A percentile compares a stretch with the other conserved stretches of the same genome.
Conservation (phyloP, 805 yeast genomes). For the Alloascoidea africana region DNA sequence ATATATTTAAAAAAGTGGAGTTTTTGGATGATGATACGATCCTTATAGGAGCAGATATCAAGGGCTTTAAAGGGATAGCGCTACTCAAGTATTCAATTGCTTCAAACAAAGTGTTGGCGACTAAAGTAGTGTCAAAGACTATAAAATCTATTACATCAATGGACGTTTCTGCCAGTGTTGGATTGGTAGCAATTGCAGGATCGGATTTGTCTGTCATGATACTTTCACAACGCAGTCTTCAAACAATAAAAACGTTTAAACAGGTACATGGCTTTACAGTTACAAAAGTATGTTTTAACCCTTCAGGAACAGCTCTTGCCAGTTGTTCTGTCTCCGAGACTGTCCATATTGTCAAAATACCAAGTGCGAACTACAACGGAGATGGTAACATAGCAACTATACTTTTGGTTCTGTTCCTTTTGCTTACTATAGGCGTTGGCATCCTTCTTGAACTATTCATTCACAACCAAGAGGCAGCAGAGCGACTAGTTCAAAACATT, state of each 20-base stretch:
- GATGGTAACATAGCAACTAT: no score
- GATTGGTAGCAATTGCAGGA: conserved; percentile 40
- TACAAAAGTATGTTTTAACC: conserved; percentile 56
- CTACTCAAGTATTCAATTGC: not conserved
- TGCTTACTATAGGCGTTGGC: no score
- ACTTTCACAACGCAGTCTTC: conserved; percentile 35
- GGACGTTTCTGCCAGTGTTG: conserved; percentile 28
- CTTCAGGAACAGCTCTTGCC: conserved; percentile 50
- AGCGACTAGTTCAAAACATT: no score
- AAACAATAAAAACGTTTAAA: conserved; percentile 30
- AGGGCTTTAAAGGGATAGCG: conserved; percentile 9
- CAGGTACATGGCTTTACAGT: conserved; percentile 69
- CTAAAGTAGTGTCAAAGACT: conserved; percentile 26
- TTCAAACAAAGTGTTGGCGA: conserved; percentile 18
- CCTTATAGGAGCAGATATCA: conserved; percentile 28
- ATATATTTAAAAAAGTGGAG: conserved; percentile 26
- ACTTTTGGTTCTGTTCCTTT: no score
- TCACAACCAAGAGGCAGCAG: no score
- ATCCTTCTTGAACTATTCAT: no score
- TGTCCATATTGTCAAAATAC: conserved; percentile 46
- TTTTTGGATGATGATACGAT: conserved; percentile 21
- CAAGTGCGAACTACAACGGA: conserved; percentile 16
- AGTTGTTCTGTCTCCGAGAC: conserved; percentile 69
- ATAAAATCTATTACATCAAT: conserved; percentile 42
- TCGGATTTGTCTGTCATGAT: conserved; percentile 54